Evolutionary conservation across 805 yeast genomes (phyloP), one percentile per base, ranked within the genome.

Genomic region (Suhomyces sp.): DNA sequence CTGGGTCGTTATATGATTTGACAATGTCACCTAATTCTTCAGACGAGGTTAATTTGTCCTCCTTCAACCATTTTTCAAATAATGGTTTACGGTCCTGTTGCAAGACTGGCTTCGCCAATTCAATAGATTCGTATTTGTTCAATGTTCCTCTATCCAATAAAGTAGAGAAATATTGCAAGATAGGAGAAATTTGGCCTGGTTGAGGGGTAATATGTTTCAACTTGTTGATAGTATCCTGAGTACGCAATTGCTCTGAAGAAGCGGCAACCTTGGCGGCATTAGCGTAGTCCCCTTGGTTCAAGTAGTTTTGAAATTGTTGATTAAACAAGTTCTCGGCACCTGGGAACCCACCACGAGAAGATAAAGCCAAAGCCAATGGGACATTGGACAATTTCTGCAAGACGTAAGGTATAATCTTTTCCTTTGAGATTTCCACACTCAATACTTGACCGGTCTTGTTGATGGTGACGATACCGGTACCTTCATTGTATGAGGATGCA

Each of bases 211-310:
- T 72, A 54, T 81, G 79, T 68, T 91, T 93, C 68, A 93, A 79
- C 64, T 88, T 87, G 65, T 88, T 83, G 58, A 93, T 90, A 16
- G 98, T 93, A 44, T 86, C 95, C 40, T 87, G 95, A 29, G 96
- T 90, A 70, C 99, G 81, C 64, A 93, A 72, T 54, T 87, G 88
- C 37, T 87, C 88, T 11, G 96, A 86, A 24, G 95, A 82, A 10
- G 98, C 98, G 24, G 98, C 98, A 40, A 91, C 86, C 66, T 88
- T 88, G 32, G 98, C 98, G 35, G 98, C 98, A 51, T 82, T 81
- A 38, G 80, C 72, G 56, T 88, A 93, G 59, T 88, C 93, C 49
- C 96, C 96, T 49, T 80, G 79, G 46, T 79, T 76, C 52, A 93
- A 72, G 51, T 82, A 75, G 58, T 81, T 80, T 54, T 88, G 95